phyloP scores from a whole-genome alignment of 441 rosid species.

The Gossypium trilobum region DNA sequence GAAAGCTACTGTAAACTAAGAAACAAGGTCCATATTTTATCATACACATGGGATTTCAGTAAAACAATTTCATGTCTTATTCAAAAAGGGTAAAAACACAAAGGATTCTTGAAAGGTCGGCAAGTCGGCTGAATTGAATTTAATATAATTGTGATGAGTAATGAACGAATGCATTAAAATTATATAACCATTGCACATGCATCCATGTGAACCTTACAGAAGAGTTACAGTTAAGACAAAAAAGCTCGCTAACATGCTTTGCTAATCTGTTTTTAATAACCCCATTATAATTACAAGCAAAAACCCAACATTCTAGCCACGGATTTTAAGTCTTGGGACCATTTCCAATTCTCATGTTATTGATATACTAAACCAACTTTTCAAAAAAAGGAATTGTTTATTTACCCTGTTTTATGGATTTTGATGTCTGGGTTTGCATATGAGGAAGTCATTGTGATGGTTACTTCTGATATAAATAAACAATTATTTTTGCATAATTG shows the following conservation, averaged over 20 bases:
- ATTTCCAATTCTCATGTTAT: not conserved
- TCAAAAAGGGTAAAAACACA: not conserved
- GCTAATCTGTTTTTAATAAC: not conserved
- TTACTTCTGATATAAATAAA: not conserved
- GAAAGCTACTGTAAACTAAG: not conserved
- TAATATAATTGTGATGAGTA: not conserved
- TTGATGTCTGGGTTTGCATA: not conserved
- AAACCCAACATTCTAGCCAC: not conserved
- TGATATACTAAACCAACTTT: not conserved
- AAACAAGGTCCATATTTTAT: not conserved
- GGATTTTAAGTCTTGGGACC: not conserved
- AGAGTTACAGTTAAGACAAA: slow-evolving; percentile 13
- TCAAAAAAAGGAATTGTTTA: not conserved
- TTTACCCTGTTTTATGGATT: slow-evolving; percentile 8
- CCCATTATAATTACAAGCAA: not conserved
- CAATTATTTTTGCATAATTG: not conserved
- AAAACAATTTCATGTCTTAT: not conserved
- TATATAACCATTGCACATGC: slow-evolving; percentile 23
- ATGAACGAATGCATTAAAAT: slow-evolving; percentile 16
- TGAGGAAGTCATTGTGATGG: not conserved
- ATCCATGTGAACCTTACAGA: slow-evolving; percentile 23
- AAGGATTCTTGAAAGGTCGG: not conserved
- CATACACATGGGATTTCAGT: not conserved
- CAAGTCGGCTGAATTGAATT: slow-evolving; percentile 23
- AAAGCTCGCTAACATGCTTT: not conserved